These are phyloP conservation scores for Oryza punctata DNA, from an alignment of 176 grass and related monocot genomes.

Conservation along the genomic window DNA sequence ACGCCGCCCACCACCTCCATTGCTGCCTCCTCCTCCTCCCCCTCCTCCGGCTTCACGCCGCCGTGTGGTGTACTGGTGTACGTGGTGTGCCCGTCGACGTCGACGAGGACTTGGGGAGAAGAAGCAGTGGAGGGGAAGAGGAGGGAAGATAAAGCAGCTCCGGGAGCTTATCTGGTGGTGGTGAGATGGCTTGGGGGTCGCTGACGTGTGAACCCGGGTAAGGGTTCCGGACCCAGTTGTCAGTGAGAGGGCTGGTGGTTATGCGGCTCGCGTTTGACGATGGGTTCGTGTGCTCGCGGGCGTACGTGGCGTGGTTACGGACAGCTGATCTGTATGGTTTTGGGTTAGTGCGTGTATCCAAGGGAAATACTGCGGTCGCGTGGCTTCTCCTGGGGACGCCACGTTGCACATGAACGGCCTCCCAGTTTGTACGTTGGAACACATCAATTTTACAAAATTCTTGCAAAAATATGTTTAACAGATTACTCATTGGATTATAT, in stretches of 20 bases:
- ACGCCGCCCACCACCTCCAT: conserved; percentile 70
- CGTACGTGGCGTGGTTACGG: background rate
- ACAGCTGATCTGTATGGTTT: background rate
- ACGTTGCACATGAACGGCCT: background rate
- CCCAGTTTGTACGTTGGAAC: background rate
- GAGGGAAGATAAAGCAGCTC: conserved; percentile 31
- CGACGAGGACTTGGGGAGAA: background rate
- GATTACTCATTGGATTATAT: no score
- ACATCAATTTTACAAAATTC: background rate
- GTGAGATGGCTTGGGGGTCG: background rate
- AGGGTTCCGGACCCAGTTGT: background rate
- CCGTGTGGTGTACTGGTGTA: background rate
- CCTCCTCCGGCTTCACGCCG: background rate
- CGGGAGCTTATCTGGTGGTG: conserved; percentile 32
- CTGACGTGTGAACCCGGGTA: background rate
- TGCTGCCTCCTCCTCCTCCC: background rate
- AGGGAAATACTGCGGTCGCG: background rate
- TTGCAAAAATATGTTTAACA: no score
- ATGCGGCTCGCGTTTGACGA: background rate
- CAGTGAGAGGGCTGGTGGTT: background rate
- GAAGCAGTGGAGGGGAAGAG: conserved; percentile 32
- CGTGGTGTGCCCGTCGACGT: background rate
- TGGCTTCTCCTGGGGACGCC: background rate
- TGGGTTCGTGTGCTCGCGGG: background rate
- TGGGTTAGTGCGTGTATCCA: background rate